These are phyloP conservation scores for Apiospora sp. DNA, from an alignment of 2,329 filamentous ascomycete species.

Conservation along the genomic window DNA sequence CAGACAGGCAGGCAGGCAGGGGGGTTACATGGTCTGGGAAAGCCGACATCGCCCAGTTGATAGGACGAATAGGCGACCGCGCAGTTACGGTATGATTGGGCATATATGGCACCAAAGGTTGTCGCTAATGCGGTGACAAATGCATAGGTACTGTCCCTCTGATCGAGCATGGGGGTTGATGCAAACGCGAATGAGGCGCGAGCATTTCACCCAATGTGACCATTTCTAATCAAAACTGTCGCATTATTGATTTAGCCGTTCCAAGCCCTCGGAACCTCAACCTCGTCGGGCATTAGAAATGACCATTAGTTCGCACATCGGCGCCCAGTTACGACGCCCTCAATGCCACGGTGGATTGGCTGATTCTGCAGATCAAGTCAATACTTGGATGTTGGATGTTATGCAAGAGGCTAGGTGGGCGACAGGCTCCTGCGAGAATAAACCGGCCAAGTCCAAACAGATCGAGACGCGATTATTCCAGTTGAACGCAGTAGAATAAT, in stretches of 20 bases:
- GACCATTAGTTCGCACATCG: neutral
- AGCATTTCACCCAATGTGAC: slow-evolving; percentile 9
- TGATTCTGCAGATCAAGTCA: slow-evolving; percentile 1
- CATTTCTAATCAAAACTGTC: neutral
- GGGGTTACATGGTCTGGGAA: neutral
- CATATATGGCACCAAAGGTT: neutral
- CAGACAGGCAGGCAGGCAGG: neutral
- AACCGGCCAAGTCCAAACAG: too few species aligned
- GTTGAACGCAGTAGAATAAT: too few species aligned
- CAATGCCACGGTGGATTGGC: neutral
- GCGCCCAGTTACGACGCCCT: neutral
- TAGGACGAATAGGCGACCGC: neutral
- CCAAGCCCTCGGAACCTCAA: neutral
- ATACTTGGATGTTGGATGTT: neutral
- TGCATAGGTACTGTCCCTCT: neutral
- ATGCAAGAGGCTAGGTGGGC: neutral
- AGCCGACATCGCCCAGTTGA: neutral
- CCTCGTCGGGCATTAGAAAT: neutral
- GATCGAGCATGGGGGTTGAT: neutral
- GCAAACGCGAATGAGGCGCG: neutral
- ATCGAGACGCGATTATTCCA: too few species aligned
- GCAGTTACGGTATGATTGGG: neutral
- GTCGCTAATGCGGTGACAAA: slow-evolving; percentile 9
- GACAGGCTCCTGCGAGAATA: neutral
- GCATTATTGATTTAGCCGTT: slow-evolving; percentile 13